Conservation (phyloP, 768 basidiomycete genomes). For the Multifurca ochricompacta region DNA sequence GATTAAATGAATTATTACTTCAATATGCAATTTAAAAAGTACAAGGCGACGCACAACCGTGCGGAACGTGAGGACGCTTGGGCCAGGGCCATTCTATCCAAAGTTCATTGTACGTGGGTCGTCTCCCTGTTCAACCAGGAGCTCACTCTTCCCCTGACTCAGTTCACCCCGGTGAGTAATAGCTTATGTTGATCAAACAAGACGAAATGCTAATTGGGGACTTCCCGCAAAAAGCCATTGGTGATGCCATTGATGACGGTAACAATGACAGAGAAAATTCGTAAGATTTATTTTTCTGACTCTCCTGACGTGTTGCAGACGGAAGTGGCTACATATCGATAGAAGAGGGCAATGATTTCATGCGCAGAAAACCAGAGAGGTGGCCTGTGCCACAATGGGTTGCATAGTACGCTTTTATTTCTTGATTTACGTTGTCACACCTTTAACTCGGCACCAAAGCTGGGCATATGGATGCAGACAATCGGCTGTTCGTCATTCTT, state of each 20-base stretch:
- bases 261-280: not conserved
- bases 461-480: constrained; percentile 19
- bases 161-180: constrained; percentile 6
- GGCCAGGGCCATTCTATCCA: constrained; percentile 9
- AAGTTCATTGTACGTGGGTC: constrained; percentile 6
- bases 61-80: constrained; percentile 14
- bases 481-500: constrained; percentile 3
- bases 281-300: not conserved
- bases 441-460: not conserved
- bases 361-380: constrained; percentile 11
- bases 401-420: constrained; percentile 3
- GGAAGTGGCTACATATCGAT: constrained; percentile 14
- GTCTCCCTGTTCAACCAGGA: not conserved
- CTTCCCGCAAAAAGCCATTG: constrained; percentile 5
- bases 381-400: constrained; percentile 17
- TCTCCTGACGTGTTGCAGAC: not conserved
- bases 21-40: constrained; percentile 14
- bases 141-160: not conserved
- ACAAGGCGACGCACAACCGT: constrained; percentile 7
- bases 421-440: not conserved
- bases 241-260: constrained; percentile 18
- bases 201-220: not conserved
- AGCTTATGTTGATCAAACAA: not conserved
- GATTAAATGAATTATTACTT: constrained; percentile 10
- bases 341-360: constrained; percentile 10